Evolutionary conservation across 2,329 filamentous ascomycete genomes (phyloP).

Genomic region (Ascochyta clinopodiicola): DNA sequence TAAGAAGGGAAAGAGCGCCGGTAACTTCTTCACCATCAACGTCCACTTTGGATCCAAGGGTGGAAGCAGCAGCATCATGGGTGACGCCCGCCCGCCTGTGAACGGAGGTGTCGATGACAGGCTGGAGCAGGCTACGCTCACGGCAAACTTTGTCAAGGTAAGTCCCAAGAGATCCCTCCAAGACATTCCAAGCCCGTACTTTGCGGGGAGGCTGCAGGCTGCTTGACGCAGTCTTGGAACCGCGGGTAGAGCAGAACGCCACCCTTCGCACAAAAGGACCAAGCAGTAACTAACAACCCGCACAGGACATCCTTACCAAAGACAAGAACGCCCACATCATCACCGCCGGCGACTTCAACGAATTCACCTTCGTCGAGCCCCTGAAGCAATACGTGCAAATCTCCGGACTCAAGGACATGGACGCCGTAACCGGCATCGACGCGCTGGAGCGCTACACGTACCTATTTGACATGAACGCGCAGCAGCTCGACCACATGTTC

Average conservation of each 20-base stretch:
- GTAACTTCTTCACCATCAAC: slow-evolving; percentile 71
- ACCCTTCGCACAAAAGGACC: slow-evolving; percentile 23
- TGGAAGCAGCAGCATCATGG: slow-evolving; percentile 68
- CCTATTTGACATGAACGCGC: slow-evolving; percentile 71
- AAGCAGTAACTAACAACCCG: slow-evolving; percentile 38
- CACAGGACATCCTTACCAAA: slow-evolving; percentile 58
- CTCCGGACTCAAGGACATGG: slow-evolving; percentile 67
- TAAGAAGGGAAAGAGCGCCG: slow-evolving; percentile 52
- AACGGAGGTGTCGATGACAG: slow-evolving; percentile 69
- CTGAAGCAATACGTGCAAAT: slow-evolving; percentile 60
- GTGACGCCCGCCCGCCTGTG: slow-evolving; percentile 69
- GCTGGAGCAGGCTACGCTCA: slow-evolving; percentile 63
- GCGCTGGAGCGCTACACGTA: slow-evolving; percentile 72
- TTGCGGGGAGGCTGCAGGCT: slow-evolving; percentile 24
- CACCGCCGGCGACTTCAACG: slow-evolving; percentile 73
- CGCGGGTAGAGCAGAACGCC: slow-evolving; percentile 22
- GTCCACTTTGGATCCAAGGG: slow-evolving; percentile 73
- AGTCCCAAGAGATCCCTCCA: slow-evolving; percentile 11
- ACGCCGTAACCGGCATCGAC: slow-evolving; percentile 63
- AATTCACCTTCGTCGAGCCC: slow-evolving; percentile 69
- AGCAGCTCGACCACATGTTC: slow-evolving; percentile 75
- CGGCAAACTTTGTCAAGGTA: slow-evolving; percentile 54
- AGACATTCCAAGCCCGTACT: slow-evolving; percentile 12
- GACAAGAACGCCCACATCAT: slow-evolving; percentile 66
- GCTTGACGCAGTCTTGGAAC: slow-evolving; percentile 11